Percentiles rank a stretch among this genome's conserved stretches.
Evolutionary conservation across 129 eudicot genomes (phyloP).

Genomic region (Artemisia annua): DNA sequence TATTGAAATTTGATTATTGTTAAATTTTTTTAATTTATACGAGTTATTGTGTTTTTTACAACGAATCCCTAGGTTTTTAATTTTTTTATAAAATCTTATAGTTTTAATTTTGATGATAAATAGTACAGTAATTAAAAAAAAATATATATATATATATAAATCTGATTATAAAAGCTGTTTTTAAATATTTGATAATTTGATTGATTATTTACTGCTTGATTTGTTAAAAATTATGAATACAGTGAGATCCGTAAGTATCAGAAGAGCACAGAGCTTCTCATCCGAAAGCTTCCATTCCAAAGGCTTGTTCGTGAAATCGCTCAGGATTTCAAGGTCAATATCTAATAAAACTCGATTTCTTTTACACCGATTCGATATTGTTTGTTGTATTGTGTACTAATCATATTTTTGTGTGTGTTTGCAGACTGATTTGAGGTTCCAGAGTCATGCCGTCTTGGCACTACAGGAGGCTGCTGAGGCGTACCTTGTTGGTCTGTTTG

Average conservation of each 20-base stretch:
- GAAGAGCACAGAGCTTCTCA: conserved; percentile 17
- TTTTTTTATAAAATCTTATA: too few species aligned
- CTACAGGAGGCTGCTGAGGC: conserved; percentile 84
- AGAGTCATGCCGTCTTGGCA: conserved; percentile 73
- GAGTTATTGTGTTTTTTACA: too few species aligned
- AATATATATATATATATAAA: too few species aligned
- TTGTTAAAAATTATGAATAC: neutral
- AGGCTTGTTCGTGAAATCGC: conserved; percentile 17
- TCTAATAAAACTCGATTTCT: too few species aligned
- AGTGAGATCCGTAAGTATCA: conserved; percentile 18
- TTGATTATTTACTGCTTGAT: neutral
- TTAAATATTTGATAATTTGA: too few species aligned
- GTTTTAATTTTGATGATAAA: too few species aligned
- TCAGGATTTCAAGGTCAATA: conserved; percentile 9
- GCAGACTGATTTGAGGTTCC: conserved; percentile 77
- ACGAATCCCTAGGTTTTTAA: neutral
- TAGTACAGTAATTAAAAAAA: too few species aligned
- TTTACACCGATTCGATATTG: too few species aligned
- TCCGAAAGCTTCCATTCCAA: conserved; percentile 7
- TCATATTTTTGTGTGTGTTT: conserved; percentile 1
- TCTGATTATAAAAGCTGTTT: too few species aligned
- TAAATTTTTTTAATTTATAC: too few species aligned
- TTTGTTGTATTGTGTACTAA: neutral
- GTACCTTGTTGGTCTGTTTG: conserved; percentile 68
- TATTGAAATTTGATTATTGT: too few species aligned